A percentile compares a stretch with the other conserved stretches of the same genome.
Conservation (phyloP, 352 stramenopile genomes). For the Pythium biforme region DNA sequence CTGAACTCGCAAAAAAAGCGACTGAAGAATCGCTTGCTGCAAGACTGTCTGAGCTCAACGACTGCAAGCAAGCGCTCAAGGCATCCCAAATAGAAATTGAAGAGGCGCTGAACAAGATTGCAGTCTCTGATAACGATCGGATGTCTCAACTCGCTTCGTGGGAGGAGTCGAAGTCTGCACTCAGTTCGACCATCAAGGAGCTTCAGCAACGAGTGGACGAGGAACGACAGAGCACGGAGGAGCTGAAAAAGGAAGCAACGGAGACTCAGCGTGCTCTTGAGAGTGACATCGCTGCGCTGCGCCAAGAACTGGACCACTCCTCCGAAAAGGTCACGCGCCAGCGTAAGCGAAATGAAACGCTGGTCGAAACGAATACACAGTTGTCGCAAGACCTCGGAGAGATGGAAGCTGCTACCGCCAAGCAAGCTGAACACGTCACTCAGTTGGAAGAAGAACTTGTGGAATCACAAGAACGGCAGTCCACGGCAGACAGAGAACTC, state of each 20-base stretch:
- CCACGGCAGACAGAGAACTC: neutral
- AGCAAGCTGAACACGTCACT: neutral
- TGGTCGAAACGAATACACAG: slow-evolving; percentile 16
- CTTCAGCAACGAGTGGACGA: slow-evolving; percentile 6
- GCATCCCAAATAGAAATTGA: neutral
- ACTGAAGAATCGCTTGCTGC: neutral
- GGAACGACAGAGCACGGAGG: neutral
- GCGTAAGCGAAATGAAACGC: slow-evolving; percentile 20
- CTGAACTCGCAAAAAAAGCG: neutral
- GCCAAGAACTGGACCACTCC: slow-evolving; percentile 22
- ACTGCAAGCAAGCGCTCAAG: neutral
- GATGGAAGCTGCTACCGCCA: neutral
- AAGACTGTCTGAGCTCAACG: neutral
- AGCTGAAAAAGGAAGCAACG: slow-evolving; percentile 7
- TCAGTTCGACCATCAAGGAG: neutral
- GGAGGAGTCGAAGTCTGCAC: neutral
- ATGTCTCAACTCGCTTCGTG: neutral
- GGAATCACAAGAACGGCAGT: neutral
- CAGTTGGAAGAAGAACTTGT: slow-evolving; percentile 8
- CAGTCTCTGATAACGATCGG: neutral
- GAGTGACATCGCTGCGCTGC: slow-evolving; percentile 2
- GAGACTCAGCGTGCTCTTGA: neutral
- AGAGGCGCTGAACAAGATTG: neutral
- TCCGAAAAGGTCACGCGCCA: slow-evolving; percentile 14
- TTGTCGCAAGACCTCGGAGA: slow-evolving; percentile 15